These are phyloP conservation scores for Cyclanthera cordifolia DNA, from an alignment of 306 rosid species.

Conservation along the genomic window DNA sequence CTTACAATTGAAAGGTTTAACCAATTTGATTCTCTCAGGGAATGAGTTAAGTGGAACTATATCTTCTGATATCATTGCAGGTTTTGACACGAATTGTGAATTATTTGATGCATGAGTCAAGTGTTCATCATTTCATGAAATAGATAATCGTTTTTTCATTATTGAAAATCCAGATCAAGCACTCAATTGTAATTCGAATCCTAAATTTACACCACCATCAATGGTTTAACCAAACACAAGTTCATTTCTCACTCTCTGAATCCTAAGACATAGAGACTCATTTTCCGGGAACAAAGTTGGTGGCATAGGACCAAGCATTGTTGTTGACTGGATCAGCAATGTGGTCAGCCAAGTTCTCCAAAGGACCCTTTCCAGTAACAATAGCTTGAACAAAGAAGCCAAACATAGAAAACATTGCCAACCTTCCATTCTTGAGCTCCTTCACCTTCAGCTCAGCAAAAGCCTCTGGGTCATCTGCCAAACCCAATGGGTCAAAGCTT, in stretches of 20 bases:
- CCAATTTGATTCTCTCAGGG: slow-evolving; percentile 41
- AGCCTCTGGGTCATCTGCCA: slow-evolving; percentile 91
- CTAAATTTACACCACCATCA: slow-evolving; percentile 8
- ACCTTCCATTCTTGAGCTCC: slow-evolving; percentile 77
- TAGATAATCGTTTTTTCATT: too few relatives aligned
- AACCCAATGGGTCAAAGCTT: slow-evolving; percentile 91
- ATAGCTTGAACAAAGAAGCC: slow-evolving; percentile 92
- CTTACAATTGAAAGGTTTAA: slow-evolving; percentile 43
- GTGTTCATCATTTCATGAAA: too few relatives aligned
- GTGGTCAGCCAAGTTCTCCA: slow-evolving; percentile 90
- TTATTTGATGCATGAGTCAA: too few relatives aligned
- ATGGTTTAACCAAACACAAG: neutral
- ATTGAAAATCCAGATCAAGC: neutral
- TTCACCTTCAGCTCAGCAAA: slow-evolving; percentile 88
- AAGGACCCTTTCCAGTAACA: slow-evolving; percentile 77
- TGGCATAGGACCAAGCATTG: slow-evolving; percentile 88
- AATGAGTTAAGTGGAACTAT: slow-evolving; percentile 52
- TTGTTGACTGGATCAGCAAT: slow-evolving; percentile 92
- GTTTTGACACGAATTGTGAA: slow-evolving; percentile 23
- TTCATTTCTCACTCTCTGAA: neutral
- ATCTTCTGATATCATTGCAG: slow-evolving; percentile 51
- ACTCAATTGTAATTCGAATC: slow-evolving; percentile 5
- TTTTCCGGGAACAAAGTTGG: slow-evolving; percentile 96
- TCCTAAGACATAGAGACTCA: slow-evolving; percentile 17
- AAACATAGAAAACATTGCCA: slow-evolving; percentile 92